A percentile compares a stretch with the other conserved stretches of the same genome.
These are phyloP conservation scores for Pharnaceum exiguum DNA, from an alignment of 148 eudicot species.

Conservation along the genomic window DNA sequence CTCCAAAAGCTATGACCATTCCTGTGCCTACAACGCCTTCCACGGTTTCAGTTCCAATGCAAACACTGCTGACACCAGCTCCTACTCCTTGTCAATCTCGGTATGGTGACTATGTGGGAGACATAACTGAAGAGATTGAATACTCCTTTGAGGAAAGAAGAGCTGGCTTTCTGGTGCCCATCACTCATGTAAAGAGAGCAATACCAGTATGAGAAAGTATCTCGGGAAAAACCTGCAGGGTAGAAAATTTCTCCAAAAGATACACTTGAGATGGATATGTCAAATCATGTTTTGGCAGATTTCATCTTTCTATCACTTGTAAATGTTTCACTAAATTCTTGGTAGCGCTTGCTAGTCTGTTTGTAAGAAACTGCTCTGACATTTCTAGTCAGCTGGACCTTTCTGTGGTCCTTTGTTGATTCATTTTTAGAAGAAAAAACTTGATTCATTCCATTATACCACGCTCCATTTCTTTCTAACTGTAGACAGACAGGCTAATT, in stretches of 20 bases:
- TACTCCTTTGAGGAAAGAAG: slow-evolving; percentile 81
- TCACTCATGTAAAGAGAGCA: slow-evolving; percentile 32
- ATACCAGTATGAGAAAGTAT: slow-evolving; percentile 25
- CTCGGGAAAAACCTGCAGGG: not conserved
- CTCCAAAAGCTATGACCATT: slow-evolving; percentile 18
- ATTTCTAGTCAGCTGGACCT: slow-evolving; percentile 11
- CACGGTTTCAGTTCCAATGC: slow-evolving; percentile 29
- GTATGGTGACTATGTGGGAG: slow-evolving; percentile 17
- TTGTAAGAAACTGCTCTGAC: not conserved
- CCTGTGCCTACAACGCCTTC: slow-evolving; percentile 20
- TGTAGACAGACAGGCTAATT: too few species aligned
- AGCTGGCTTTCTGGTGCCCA: slow-evolving; percentile 63
- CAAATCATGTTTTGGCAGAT: slow-evolving; percentile 19
- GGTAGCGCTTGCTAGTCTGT: not conserved
- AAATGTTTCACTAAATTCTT: slow-evolving; percentile 6
- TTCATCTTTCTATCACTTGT: slow-evolving; percentile 15
- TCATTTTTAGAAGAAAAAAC: too few species aligned
- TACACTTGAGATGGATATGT: not conserved
- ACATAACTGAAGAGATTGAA: slow-evolving; percentile 32
- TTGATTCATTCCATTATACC: too few species aligned
- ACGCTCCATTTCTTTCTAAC: too few species aligned
- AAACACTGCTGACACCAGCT: slow-evolving; percentile 24
- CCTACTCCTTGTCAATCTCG: not conserved
- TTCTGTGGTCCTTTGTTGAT: slow-evolving; percentile 3
- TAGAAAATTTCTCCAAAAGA: not conserved